Conservation (phyloP, 2,329 filamentous ascomycete genomes). For the Diaporthe australafricana region DNA sequence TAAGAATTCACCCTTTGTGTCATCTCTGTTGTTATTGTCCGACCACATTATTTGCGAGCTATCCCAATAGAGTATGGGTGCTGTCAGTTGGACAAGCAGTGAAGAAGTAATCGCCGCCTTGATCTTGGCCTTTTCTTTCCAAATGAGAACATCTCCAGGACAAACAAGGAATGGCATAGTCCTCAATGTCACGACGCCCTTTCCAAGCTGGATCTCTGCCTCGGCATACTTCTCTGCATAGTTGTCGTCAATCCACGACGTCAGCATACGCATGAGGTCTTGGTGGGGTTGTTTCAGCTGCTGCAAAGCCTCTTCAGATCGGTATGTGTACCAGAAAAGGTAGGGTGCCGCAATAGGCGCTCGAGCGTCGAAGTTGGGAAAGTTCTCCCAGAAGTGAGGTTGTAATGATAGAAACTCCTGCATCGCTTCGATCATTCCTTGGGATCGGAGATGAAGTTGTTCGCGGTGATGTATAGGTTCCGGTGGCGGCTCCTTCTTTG, state of each 20-base stretch:
- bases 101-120: background rate
- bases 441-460: background rate
- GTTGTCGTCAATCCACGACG: background rate
- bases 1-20: background rate
- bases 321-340: background rate
- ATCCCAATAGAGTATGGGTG: background rate
- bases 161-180: background rate
- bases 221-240: background rate
- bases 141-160: background rate
- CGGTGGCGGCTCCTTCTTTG: background rate
- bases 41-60: background rate
- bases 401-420: background rate
- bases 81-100: accelerated
- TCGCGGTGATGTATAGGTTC: background rate
- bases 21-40: background rate
- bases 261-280: background rate
- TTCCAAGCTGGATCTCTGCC: background rate
- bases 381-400: background rate
- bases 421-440: background rate
- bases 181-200: background rate
- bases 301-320: background rate
- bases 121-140: background rate
- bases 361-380: background rate
- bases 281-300: background rate
- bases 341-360: background rate